Conservation (phyloP, 1,284 basidiomycete genomes). For the Moniliophthora roreri region DNA sequence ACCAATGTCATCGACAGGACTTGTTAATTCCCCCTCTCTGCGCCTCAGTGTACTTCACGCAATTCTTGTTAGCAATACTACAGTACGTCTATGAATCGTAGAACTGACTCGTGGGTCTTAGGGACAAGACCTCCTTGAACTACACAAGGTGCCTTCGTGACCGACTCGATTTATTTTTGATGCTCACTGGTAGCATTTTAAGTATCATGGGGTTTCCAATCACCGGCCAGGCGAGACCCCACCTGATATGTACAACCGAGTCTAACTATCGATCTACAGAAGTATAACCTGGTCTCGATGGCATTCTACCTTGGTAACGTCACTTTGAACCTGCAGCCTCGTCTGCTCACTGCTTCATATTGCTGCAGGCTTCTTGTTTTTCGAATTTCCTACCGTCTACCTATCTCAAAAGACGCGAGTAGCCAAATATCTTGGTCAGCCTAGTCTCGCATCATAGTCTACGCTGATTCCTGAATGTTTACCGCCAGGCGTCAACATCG, state of each 20-base stretch:
- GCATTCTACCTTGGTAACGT: slow-evolving; percentile 59
- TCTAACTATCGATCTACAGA: slow-evolving; percentile 26
- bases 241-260: slow-evolving; percentile 6
- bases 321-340: not conserved
- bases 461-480: not conserved
- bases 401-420: slow-evolving; percentile 60
- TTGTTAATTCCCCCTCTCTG: slow-evolving; percentile 58
- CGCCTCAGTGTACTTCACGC: slow-evolving; percentile 67
- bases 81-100: not conserved
- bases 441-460: not conserved
- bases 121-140: slow-evolving; percentile 69
- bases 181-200: slow-evolving; percentile 8
- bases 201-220: slow-evolving; percentile 71
- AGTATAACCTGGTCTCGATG: slow-evolving; percentile 65
- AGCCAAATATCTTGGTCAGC: slow-evolving; percentile 61
- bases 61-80: slow-evolving; percentile 48
- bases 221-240: slow-evolving; percentile 45
- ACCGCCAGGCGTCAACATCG: slow-evolving; percentile 51
- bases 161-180: not conserved
- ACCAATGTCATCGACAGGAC: slow-evolving; percentile 37
- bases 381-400: slow-evolving; percentile 69
- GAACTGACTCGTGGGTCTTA: slow-evolving; percentile 19
- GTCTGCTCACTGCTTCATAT: slow-evolving; percentile 4
- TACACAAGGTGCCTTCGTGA: slow-evolving; percentile 53
- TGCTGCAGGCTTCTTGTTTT: slow-evolving; percentile 52